Evolutionary conservation across 768 basidiomycete species (phyloP).

Genomic region (Daedaleopsis nitida): DNA sequence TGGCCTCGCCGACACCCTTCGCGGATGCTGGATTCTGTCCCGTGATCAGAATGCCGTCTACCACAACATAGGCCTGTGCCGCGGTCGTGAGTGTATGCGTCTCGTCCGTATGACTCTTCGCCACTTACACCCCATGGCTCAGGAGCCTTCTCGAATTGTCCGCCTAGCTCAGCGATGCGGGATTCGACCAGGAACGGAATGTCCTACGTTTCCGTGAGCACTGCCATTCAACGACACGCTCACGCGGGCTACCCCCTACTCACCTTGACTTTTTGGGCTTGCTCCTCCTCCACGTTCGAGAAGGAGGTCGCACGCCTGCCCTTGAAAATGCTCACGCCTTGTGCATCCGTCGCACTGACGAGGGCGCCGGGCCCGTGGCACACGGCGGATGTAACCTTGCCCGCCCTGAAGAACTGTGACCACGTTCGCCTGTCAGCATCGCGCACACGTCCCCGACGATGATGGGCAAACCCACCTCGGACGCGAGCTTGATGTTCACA

Average conservation of each 20-base stretch:
- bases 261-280: slow-evolving; percentile 46
- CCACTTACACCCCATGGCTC: slow-evolving; percentile 58
- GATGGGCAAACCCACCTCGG: slow-evolving; percentile 43
- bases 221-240: not conserved
- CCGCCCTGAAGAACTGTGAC: slow-evolving; percentile 62
- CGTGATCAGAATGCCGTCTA: slow-evolving; percentile 61
- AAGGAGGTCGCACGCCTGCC: slow-evolving; percentile 65
- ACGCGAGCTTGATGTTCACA: slow-evolving; percentile 57
- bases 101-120: not conserved
- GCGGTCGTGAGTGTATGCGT: not conserved
- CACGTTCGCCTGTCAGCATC: not conserved
- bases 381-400: slow-evolving; percentile 70
- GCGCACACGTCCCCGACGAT: no score
- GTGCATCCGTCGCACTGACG: slow-evolving; percentile 51
- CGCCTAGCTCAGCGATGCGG: slow-evolving; percentile 65
- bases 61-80: slow-evolving; percentile 47
- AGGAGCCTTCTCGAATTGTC: slow-evolving; percentile 58
- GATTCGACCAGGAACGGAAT: slow-evolving; percentile 76
- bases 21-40: slow-evolving; percentile 80
- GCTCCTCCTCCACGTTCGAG: slow-evolving; percentile 69
- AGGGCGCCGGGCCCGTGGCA: slow-evolving; percentile 84
- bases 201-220: slow-evolving; percentile 32
- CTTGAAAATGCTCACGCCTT: slow-evolving; percentile 66
- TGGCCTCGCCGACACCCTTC: slow-evolving; percentile 52
- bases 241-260: slow-evolving; percentile 15